These are phyloP conservation scores for Umbilicus rupestris DNA, from an alignment of 164 flowering plant genomes.

Conservation along the genomic window DNA sequence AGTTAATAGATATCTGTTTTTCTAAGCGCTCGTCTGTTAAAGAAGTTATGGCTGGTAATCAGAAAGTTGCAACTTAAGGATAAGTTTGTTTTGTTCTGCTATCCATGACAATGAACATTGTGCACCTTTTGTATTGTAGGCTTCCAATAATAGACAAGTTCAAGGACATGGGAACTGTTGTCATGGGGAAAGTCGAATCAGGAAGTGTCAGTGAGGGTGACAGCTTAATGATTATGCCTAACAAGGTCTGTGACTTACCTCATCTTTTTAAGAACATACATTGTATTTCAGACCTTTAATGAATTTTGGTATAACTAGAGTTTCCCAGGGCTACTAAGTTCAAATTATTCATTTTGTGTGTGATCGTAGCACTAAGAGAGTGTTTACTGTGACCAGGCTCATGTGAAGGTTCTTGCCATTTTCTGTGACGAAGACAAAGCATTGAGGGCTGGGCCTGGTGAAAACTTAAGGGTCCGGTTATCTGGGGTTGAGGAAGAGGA, in stretches of 20 bases:
- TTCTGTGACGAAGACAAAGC: slow-evolving; percentile 71
- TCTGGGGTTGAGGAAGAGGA: slow-evolving; percentile 93
- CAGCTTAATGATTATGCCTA: slow-evolving; percentile 75
- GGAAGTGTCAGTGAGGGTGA: slow-evolving; percentile 87
- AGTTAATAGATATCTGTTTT: no score
- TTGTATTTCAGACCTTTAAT: background rate
- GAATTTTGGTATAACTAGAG: background rate
- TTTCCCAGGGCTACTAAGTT: background rate
- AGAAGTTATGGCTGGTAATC: no score
- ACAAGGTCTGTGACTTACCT: slow-evolving; percentile 44
- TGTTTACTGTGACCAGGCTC: slow-evolving; percentile 35
- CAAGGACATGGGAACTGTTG: slow-evolving; percentile 97
- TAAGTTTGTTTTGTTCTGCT: background rate
- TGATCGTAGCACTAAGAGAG: slow-evolving; percentile 6
- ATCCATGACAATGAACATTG: background rate
- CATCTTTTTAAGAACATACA: background rate
- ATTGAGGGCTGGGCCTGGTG: slow-evolving; percentile 78
- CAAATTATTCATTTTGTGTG: background rate
- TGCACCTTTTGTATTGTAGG: slow-evolving; percentile 30
- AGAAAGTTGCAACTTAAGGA: no score
- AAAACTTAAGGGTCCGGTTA: slow-evolving; percentile 71
- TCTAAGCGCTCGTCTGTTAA: no score
- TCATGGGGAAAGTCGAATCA: slow-evolving; percentile 96
- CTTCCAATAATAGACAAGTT: slow-evolving; percentile 94
- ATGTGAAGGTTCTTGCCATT: slow-evolving; percentile 70